These are phyloP conservation scores for Phytophthora pisi DNA, from an alignment of 352 stramenopile species.

Conservation along the genomic window DNA sequence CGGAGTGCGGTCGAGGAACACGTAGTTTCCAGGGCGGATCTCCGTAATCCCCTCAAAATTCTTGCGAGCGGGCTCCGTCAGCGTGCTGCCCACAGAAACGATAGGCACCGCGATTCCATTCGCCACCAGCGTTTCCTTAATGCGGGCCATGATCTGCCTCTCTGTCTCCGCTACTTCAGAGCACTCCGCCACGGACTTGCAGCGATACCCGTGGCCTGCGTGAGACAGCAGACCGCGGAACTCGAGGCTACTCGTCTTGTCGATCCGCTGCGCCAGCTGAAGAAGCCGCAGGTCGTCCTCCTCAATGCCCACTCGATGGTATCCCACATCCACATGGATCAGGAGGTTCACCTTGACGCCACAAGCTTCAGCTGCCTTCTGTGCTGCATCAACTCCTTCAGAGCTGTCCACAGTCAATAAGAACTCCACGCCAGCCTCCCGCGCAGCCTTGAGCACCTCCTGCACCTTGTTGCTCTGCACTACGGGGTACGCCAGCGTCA, in stretches of 20 bases:
- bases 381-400: conserved; percentile 55
- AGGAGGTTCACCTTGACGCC: conserved; percentile 58
- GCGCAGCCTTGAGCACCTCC: conserved; percentile 52
- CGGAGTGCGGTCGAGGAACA: conserved; percentile 78
- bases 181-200: conserved; percentile 57
- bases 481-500: conserved; percentile 73
- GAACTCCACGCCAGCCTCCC: conserved; percentile 57
- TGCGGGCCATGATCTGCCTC: conserved; percentile 65
- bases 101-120: conserved; percentile 56
- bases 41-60: conserved; percentile 75
- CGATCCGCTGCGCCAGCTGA: conserved; percentile 57
- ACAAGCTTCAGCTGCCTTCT: conserved; percentile 50
- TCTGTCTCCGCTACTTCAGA: conserved; percentile 61
- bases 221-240: conserved; percentile 72
- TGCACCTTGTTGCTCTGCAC: conserved; percentile 63
- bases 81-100: conserved; percentile 70
- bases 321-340: conserved; percentile 77
- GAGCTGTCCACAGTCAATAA: conserved; percentile 67
- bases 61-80: conserved; percentile 65
- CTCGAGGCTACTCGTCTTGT: conserved; percentile 51
- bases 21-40: conserved; percentile 77
- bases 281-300: conserved; percentile 57
- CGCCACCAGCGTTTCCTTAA: conserved; percentile 61
- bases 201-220: conserved; percentile 69
- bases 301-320: conserved; percentile 76